These are phyloP conservation scores for Lepidium campestre DNA, from an alignment of 441 rosid genomes.

Conservation along the genomic window DNA sequence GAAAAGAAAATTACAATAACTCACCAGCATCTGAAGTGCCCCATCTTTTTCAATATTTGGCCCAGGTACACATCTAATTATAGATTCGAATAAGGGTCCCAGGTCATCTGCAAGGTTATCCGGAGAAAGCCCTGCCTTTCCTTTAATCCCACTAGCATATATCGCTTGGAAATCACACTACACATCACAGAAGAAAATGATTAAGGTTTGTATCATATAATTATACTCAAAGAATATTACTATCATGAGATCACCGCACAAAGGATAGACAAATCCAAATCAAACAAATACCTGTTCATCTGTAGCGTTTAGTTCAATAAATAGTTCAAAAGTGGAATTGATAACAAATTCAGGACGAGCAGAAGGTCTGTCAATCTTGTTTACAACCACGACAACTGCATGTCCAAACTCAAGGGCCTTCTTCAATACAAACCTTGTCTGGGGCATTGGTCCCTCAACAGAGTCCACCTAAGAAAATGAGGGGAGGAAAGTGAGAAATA, in stretches of 20 bases:
- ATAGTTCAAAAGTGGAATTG: conserved; percentile 94
- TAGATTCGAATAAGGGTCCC: conserved; percentile 83
- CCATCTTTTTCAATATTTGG: conserved; percentile 87
- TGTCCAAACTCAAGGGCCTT: conserved; percentile 97
- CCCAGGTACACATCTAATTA: conserved; percentile 96
- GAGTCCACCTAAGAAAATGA: conserved; percentile 68
- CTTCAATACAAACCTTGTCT: conserved; percentile 93
- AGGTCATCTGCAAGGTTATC: conserved; percentile 87
- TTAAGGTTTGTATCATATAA: background rate
- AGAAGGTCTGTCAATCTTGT: conserved; percentile 92
- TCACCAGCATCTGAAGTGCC: conserved; percentile 97
- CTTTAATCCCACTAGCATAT: conserved; percentile 93
- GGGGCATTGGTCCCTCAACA: conserved; percentile 99
- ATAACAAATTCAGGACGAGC: conserved; percentile 95
- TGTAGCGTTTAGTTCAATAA: conserved; percentile 90
- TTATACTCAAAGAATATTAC: background rate
- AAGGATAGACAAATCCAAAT: background rate
- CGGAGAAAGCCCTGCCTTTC: conserved; percentile 88
- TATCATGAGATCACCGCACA: background rate
- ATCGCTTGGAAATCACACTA: conserved; percentile 98
- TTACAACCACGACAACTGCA: conserved; percentile 93
- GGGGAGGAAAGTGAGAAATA: background rate
- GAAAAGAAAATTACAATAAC: conserved; percentile 37
- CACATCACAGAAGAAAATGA: conserved; percentile 4
- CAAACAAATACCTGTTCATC: conserved; percentile 80